Percentiles rank a stretch among this genome's conserved stretches.
Evolutionary conservation across 2,329 filamentous ascomycete species (phyloP).

Genomic region (Fusarium mangiferae): DNA sequence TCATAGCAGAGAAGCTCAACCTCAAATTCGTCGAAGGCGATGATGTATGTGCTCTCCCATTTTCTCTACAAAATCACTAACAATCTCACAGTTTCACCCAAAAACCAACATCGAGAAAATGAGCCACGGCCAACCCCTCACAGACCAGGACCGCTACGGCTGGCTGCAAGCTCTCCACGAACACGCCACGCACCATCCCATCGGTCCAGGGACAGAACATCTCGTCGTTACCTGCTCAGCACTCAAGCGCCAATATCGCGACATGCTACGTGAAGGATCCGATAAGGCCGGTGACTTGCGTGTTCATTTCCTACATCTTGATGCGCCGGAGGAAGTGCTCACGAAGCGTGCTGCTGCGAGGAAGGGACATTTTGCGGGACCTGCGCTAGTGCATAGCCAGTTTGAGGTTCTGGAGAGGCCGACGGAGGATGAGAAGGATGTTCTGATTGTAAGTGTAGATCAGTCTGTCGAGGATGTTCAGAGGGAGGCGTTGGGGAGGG

Average conservation of each 20-base stretch:
- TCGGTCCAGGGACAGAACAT: conserved; percentile 21
- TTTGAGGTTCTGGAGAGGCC: conserved; percentile 17
- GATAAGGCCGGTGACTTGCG: conserved; percentile 19
- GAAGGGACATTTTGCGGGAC: conserved; percentile 18
- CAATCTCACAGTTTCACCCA: conserved; percentile 8
- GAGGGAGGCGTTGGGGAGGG: conserved; percentile 12
- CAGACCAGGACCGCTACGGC: conserved; percentile 10
- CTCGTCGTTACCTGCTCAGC: conserved; percentile 32
- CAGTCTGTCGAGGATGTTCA: conserved; percentile 17
- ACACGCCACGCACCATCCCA: conserved; percentile 17
- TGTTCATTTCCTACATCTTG: conserved; percentile 23
- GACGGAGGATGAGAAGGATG: not conserved
- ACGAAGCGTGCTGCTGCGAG: conserved; percentile 8
- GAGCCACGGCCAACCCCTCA: conserved; percentile 23
- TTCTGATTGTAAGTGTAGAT: conserved; percentile 18
- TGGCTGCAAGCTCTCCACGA: conserved; percentile 17
- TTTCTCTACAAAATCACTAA: not conserved
- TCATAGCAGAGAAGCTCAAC: conserved; percentile 11
- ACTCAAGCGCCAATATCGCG: conserved; percentile 17
- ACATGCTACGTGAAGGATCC: conserved; percentile 19
- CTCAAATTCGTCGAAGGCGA: conserved; percentile 31
- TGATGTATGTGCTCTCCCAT: not conserved
- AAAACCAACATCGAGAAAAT: conserved; percentile 29
- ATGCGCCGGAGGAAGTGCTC: conserved; percentile 22
- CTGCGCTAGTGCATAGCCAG: conserved; percentile 18